Base-by-base conservation (phyloP, 2,329 filamentous ascomycete species). In the Acephala macrosclerotiorum region DNA sequence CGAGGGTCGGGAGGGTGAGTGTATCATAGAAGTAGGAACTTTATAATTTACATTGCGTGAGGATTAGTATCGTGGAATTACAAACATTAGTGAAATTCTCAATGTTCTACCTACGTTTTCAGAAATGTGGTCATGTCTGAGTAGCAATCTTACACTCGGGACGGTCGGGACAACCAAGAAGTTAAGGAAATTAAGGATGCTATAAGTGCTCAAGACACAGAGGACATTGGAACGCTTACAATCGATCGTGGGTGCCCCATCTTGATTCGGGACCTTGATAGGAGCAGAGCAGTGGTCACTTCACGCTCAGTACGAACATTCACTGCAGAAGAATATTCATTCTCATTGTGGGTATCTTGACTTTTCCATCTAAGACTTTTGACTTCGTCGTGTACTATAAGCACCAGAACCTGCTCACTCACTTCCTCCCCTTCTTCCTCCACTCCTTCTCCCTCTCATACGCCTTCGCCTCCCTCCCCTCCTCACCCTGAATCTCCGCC, bases 401-500 rank as follows among this genome's bases (percentile, higher is more conserved):
- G 16, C 5, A 18, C 7, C 26, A 33, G 9, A 16, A 16, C 49
- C 11, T 53, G 18, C 49, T 7, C 9, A 4, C n/a, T 71, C 67
- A 77, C 66, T 83, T 86, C 77, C 84, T 87, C 61, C 86, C 85
- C 77, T 85, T 83, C 79, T 93, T 93, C 79, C 94, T 86, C 77
- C 84, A 84, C 77, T 87, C 85, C 84, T 89, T 96, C 84, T 96
- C 93, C 74, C 91, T 86, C 80, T 96, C 94, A 85, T 98, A 98
- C 58, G 86, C 87, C 80, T 98, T 98, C 51, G 88, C 85, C 79
- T 96, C 94, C 65, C 85, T 83, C 1, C 95, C 95, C 79, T 97
- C 96, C 81, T 97, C 91, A 72, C 91, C 93, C 81, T 99, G 95
- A 74, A 99, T 97, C 85, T 97, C 94, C 11, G 94, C 92, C 72